A percentile compares a stretch with the other conserved stretches of the same genome.
Conservation (phyloP, 306 rosid species). For the Leucaena leucocephala region DNA sequence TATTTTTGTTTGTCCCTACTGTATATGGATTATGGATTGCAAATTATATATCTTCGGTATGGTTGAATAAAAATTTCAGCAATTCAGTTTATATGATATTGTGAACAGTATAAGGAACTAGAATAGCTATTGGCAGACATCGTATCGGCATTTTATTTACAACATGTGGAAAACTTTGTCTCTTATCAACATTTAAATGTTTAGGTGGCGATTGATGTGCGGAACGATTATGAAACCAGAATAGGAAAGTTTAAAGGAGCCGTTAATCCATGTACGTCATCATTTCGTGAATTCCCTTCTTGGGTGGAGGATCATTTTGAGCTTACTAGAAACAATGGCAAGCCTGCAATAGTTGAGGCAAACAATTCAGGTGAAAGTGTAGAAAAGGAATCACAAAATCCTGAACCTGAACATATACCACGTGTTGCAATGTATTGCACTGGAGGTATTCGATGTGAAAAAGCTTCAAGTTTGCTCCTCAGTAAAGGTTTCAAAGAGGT, state of each 20-base stretch:
- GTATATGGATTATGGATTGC: slow-evolving; percentile 12
- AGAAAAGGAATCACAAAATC: slow-evolving; percentile 41
- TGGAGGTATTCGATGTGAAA: slow-evolving; percentile 97
- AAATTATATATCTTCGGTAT: neutral
- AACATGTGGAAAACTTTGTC: slow-evolving; percentile 15
- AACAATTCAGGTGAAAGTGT: slow-evolving; percentile 42
- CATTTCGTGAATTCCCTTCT: slow-evolving; percentile 89
- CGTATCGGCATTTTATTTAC: slow-evolving; percentile 2
- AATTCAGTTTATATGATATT: neutral
- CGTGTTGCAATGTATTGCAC: slow-evolving; percentile 98
- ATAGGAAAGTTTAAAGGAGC: slow-evolving; percentile 95
- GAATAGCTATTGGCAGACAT: slow-evolving; percentile 13
- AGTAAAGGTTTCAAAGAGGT: slow-evolving; percentile 93
- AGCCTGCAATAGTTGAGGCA: slow-evolving; percentile 33
- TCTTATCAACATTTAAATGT: slow-evolving; percentile 23
- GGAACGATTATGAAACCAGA: slow-evolving; percentile 86
- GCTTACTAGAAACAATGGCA: slow-evolving; percentile 36
- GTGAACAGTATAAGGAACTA: slow-evolving; percentile 4
- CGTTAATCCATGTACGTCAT: slow-evolving; percentile 74
- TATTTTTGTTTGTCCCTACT: slow-evolving; percentile 14
- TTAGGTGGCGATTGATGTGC: slow-evolving; percentile 91
- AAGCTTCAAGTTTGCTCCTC: slow-evolving; percentile 93
- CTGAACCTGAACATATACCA: slow-evolving; percentile 45
- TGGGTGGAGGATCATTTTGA: slow-evolving; percentile 82
- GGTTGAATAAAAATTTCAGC: slow-evolving; percentile 3